Conservation (phyloP, 768 basidiomycete genomes). For the Tulasnella sp. region DNA sequence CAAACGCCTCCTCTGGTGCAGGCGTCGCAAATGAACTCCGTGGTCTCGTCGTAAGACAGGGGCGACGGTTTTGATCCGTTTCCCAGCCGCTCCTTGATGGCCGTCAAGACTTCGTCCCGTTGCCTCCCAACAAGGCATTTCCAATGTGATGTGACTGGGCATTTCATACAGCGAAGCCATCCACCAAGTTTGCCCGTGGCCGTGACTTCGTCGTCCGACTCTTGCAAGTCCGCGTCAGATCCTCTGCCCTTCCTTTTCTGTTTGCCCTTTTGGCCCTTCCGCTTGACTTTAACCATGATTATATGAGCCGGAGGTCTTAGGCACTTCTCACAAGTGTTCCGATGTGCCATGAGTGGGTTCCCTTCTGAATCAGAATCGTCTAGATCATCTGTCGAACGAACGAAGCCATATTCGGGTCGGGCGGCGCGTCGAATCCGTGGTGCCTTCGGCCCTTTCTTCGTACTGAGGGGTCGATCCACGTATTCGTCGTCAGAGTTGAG, state of each 20-base stretch:
- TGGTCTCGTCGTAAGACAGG: slow-evolving; percentile 47
- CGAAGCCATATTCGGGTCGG: slow-evolving; percentile 32
- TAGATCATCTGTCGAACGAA: slow-evolving; percentile 36
- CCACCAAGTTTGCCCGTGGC: slow-evolving; percentile 49
- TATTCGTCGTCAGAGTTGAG: slow-evolving; percentile 31
- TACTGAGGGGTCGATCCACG: slow-evolving; percentile 1
- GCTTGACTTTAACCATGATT: slow-evolving; percentile 31
- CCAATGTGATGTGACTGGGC: slow-evolving; percentile 71
- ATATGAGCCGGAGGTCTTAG: slow-evolving; percentile 48
- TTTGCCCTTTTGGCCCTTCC: slow-evolving; percentile 31
- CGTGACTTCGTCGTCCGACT: slow-evolving; percentile 46
- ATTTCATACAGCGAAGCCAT: slow-evolving; percentile 77
- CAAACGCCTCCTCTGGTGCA: slow-evolving; percentile 72
- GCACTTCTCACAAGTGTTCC: slow-evolving; percentile 63
- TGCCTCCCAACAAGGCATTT: slow-evolving; percentile 54
- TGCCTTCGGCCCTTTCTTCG: background rate
- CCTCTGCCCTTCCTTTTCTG: slow-evolving; percentile 32
- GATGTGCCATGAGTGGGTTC: slow-evolving; percentile 47
- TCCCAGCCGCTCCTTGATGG: slow-evolving; percentile 31
- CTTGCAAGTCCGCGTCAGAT: slow-evolving; percentile 40
- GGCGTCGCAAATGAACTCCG: slow-evolving; percentile 68
- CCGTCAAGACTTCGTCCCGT: slow-evolving; percentile 62
- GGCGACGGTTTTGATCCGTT: slow-evolving; percentile 33
- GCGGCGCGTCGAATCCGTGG: slow-evolving; percentile 14
- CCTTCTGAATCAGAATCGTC: slow-evolving; percentile 34